Conservation (phyloP, 441 rosid species). For the Biscutella laevigata region DNA sequence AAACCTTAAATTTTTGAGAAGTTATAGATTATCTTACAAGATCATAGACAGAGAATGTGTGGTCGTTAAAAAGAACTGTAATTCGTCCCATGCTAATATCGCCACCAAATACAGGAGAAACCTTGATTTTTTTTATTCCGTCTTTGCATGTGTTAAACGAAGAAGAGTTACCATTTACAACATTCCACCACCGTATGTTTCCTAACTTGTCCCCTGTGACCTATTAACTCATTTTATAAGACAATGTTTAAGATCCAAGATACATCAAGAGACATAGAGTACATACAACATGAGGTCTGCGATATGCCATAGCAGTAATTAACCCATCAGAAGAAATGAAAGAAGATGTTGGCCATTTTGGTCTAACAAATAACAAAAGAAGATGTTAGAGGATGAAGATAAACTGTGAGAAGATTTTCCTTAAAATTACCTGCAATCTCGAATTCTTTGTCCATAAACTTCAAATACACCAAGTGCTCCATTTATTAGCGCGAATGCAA, state of each 20-base stretch:
- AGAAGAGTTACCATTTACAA: constrained; percentile 73
- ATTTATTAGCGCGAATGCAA: constrained; percentile 80
- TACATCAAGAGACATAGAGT: constrained; percentile 1
- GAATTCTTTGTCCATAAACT: constrained; percentile 79
- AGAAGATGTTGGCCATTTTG: constrained; percentile 87
- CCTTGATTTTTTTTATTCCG: constrained; percentile 74
- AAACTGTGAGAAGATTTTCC: not conserved
- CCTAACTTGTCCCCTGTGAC: constrained; percentile 93
- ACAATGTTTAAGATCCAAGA: not conserved
- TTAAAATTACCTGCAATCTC: constrained; percentile 62
- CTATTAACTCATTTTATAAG: constrained; percentile 35
- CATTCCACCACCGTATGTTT: constrained; percentile 94
- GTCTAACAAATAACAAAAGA: constrained; percentile 39
- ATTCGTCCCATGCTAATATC: constrained; percentile 76
- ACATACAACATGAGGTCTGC: constrained; percentile 92
- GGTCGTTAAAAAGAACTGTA: constrained; percentile 76
- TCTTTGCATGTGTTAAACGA: constrained; percentile 78
- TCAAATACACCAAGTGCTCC: constrained; percentile 95
- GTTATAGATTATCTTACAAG: constrained; percentile 47
- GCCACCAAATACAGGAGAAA: constrained; percentile 76
- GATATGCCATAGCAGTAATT: constrained; percentile 87
- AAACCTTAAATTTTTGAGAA: too few species aligned
- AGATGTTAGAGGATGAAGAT: not conserved
- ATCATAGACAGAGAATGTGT: constrained; percentile 76
- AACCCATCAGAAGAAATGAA: constrained; percentile 74